A percentile compares a stretch with the other conserved stretches of the same genome.
phyloP scores from a whole-genome alignment of 2,329 filamentous ascomycete genomes.

The Periconia sp. region DNA sequence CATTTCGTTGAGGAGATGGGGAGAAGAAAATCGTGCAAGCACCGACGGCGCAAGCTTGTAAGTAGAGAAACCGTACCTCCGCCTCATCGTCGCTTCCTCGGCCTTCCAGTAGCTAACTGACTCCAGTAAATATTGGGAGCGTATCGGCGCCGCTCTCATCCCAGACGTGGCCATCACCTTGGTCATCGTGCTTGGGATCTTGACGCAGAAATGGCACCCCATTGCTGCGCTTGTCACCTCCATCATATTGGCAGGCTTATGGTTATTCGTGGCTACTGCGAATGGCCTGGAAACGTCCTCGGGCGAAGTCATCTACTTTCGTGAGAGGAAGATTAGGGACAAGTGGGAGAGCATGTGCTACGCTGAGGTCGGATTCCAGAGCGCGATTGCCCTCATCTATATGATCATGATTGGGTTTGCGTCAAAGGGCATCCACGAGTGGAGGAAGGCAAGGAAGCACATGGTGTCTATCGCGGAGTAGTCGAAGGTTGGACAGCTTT shows the following conservation, averaged over 20 bases:
- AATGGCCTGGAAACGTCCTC: background rate
- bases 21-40: background rate
- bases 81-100: background rate
- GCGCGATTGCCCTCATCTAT: constrained; percentile 1
- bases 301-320: constrained; percentile 4
- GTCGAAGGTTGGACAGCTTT: no score
- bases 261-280: background rate
- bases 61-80: background rate
- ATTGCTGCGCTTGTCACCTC: constrained; percentile 4
- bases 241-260: background rate
- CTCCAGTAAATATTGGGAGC: background rate
- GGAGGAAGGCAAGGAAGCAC: background rate
- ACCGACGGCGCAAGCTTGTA: background rate
- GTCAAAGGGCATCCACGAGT: constrained; percentile 4
- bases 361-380: constrained; percentile 3
- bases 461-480: no score
- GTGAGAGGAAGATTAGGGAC: background rate
- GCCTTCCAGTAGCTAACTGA: background rate
- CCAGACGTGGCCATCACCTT: constrained; percentile 3
- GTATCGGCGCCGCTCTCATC: background rate
- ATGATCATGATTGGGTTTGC: constrained; percentile 5
- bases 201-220: constrained; percentile 3
- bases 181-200: background rate
- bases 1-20: constrained; percentile 6
- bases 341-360: constrained; percentile 2